Percentiles rank a stretch among this genome's conserved stretches.
phyloP scores from a whole-genome alignment of 768 basidiomycete species.

The Lactifluus hygrophoroides region DNA sequence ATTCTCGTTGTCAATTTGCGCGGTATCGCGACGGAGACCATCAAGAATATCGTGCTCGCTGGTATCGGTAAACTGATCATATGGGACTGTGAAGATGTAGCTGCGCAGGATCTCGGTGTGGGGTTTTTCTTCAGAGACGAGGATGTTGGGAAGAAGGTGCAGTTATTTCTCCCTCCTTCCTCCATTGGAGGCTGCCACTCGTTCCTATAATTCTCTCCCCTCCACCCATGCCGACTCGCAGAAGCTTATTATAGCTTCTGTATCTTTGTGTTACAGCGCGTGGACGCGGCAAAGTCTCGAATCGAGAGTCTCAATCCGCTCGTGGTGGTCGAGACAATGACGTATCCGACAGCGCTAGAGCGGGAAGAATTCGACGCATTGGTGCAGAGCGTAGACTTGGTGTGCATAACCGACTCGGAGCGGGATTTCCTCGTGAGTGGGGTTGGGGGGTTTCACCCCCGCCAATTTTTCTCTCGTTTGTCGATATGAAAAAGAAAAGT shows the following conservation, averaged over 20 bases:
- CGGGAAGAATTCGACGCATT: conserved; percentile 48
- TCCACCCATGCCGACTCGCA: conserved; percentile 15
- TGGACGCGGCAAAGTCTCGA: conserved; percentile 74
- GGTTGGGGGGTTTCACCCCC: not conserved
- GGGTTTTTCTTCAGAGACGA: conserved; percentile 93
- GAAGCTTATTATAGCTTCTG: conserved; percentile 32
- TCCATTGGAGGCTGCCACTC: not conserved
- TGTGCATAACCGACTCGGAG: conserved; percentile 79
- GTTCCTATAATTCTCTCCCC: too few species aligned
- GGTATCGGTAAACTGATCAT: conserved; percentile 89
- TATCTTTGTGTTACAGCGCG: conserved; percentile 45
- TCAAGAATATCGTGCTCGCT: conserved; percentile 96
- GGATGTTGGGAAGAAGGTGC: conserved; percentile 84
- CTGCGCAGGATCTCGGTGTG: conserved; percentile 79
- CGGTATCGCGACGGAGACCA: conserved; percentile 84
- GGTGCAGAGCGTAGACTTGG: conserved; percentile 65
- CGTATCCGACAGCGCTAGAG: conserved; percentile 40
- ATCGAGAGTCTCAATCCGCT: conserved; percentile 91
- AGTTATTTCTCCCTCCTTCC: not conserved
- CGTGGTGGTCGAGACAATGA: conserved; percentile 66
- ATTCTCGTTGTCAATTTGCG: conserved; percentile 73
- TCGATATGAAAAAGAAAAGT: conserved; percentile 11
- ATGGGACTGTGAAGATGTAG: conserved; percentile 67
- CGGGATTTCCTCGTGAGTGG: conserved; percentile 61
- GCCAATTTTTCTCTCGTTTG: conserved; percentile 2